A percentile compares a stretch with the other conserved stretches of the same genome.
Evolutionary conservation across 495 filamentous ascomycete genomes (phyloP).

Genomic region (Neurospora sp.): DNA sequence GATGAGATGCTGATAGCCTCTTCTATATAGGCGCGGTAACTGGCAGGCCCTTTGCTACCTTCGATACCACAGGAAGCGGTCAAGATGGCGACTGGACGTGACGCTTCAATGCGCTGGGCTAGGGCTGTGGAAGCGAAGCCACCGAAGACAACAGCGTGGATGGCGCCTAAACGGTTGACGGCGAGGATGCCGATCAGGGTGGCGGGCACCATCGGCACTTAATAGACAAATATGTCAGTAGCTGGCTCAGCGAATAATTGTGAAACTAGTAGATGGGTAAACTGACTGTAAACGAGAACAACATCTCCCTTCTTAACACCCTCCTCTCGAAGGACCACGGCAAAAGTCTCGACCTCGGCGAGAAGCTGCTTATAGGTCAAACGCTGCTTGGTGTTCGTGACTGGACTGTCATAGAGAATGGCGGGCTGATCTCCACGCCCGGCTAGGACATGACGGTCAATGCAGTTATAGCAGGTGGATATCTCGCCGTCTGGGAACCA

Average conservation of each 20-base stretch:
- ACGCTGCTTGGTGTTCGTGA: conserved; percentile 61
- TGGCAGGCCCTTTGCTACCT: conserved; percentile 62
- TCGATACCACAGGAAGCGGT: conserved; percentile 92
- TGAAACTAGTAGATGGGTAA: neutral
- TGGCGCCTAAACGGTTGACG: conserved; percentile 69
- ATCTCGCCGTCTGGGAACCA: conserved; percentile 86
- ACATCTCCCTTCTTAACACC: conserved; percentile 81
- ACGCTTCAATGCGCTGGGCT: conserved; percentile 82
- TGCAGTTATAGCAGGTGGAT: conserved; percentile 81
- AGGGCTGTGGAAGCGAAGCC: conserved; percentile 75
- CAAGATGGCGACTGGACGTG: conserved; percentile 62
- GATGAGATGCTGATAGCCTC: conserved; percentile 49
- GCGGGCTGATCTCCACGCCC: conserved; percentile 64
- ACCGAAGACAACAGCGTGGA: conserved; percentile 88
- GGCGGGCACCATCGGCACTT: conserved; percentile 94
- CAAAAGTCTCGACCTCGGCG: conserved; percentile 73
- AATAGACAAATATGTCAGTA: neutral
- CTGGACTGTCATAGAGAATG: conserved; percentile 82
- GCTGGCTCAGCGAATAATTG: neutral
- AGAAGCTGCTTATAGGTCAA: conserved; percentile 67
- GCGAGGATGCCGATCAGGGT: conserved; percentile 78
- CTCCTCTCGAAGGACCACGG: conserved; percentile 72
- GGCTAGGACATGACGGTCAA: conserved; percentile 74
- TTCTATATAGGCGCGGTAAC: conserved; percentile 62
- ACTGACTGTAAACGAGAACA: conserved; percentile 83